Percentiles rank a stretch among this genome's conserved stretches.
These are phyloP conservation scores for Turnera subulata DNA, from an alignment of 345 rosid genomes.

Conservation along the genomic window DNA sequence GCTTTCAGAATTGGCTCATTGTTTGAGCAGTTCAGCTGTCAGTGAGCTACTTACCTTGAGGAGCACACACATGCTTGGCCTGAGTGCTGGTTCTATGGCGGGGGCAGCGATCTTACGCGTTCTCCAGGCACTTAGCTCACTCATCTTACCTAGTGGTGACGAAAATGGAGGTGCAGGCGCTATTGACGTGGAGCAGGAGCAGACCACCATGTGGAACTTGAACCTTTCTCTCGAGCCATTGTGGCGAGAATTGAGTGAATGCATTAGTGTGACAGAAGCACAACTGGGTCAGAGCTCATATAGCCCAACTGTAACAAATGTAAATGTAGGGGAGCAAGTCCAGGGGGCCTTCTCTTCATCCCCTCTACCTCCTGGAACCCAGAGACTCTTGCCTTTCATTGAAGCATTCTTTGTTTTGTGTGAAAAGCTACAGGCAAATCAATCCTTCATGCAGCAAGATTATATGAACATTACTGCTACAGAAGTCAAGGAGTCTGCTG, in stretches of 20 bases:
- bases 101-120: slow-evolving; percentile 90
- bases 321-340: slow-evolving; percentile 53
- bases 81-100: slow-evolving; percentile 88
- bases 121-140: slow-evolving; percentile 76
- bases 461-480: slow-evolving; percentile 58
- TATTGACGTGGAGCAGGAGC: slow-evolving; percentile 58
- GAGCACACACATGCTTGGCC: slow-evolving; percentile 72
- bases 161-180: slow-evolving; percentile 35
- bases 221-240: slow-evolving; percentile 74
- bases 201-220: slow-evolving; percentile 61
- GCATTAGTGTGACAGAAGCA: slow-evolving; percentile 77
- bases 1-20: slow-evolving; percentile 73
- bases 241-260: slow-evolving; percentile 91
- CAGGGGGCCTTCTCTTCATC: slow-evolving; percentile 60
- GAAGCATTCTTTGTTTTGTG: slow-evolving; percentile 96
- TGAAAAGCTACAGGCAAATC: slow-evolving; percentile 73
- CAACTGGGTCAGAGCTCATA: slow-evolving; percentile 70
- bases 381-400: slow-evolving; percentile 83
- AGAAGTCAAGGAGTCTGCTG: slow-evolving; percentile 79
- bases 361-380: slow-evolving; percentile 91
- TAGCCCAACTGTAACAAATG: slow-evolving; percentile 31
- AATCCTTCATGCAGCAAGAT: slow-evolving; percentile 58
- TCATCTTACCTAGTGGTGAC: slow-evolving; percentile 38
- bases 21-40: slow-evolving; percentile 76
- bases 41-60: slow-evolving; percentile 70